Evolutionary conservation across 306 rosid species (phyloP), one percentile per base, ranked within the genome.

Genomic region (Ormosia semicastrata): DNA sequence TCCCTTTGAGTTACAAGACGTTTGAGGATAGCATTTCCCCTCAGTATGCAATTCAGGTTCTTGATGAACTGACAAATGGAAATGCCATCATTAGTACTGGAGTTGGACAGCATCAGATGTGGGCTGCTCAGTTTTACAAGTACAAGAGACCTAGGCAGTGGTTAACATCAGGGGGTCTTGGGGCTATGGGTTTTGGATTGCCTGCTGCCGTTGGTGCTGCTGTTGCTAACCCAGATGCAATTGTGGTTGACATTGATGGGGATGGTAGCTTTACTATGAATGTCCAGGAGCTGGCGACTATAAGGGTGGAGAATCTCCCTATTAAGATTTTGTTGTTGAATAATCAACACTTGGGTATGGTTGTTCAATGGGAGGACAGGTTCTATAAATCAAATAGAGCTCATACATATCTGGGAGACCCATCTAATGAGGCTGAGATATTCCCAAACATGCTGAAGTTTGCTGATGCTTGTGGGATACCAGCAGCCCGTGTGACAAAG

Each of bases 301-400:
- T 87, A 40, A 86, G 79, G 17, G 97, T 88, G 75, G 97, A 95
- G 86, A 93, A 95, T 37, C 98, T 95, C 7, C 99, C 98, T 0
- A 67, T 95, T 6, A 95, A 95, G 85, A 87, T 95, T 7, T 14
- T 93, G 86, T 9, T 95, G 66, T 57, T 95, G 91, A 95, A 93
- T 78, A 93, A 95, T 54, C 99, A 95, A 65, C 98, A 95, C 73
- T 87, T 95, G 86, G 98, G 99, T 59, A 95, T 95, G 99, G 99
- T 92, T 76, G 87, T 89, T 68, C 99, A 93, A 53, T 95, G 93
- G 98, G 99, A 95, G 88, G 99, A 95, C 66, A 81, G 94, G 32
- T 95, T 95, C 90, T 95, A 93, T 37, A 95, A 93, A 84, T 86
- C 98, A 0, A 93, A 95, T 69, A 88, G 92, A 60, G 98, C 90